Percentiles rank a stretch among this genome's conserved stretches.
These are phyloP conservation scores for Tricholoma flavovirens DNA, from an alignment of 768 basidiomycete species.

Conservation along the genomic window DNA sequence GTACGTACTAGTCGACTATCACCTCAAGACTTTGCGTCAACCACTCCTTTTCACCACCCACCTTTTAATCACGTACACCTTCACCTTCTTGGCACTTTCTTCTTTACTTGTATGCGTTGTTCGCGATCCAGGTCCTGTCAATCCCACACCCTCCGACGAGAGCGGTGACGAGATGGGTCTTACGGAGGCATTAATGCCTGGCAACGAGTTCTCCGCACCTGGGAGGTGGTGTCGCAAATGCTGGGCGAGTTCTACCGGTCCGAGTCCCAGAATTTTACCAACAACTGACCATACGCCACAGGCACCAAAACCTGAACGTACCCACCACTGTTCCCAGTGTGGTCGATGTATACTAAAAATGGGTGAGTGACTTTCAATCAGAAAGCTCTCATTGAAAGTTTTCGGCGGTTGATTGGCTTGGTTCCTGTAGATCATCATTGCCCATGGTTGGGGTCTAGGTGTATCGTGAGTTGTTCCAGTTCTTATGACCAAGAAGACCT, in stretches of 20 bases:
- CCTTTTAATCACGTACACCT: constrained; percentile 51
- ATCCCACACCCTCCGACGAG: constrained; percentile 22
- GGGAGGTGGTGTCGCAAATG: constrained; percentile 76
- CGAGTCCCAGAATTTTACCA: not conserved
- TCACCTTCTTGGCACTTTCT: constrained; percentile 64
- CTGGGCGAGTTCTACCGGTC: constrained; percentile 38
- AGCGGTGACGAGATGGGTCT: constrained; percentile 43
- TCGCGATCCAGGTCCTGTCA: constrained; percentile 70
- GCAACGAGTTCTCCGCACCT: constrained; percentile 46
- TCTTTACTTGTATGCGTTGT: constrained; percentile 69
- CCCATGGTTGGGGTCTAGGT: constrained; percentile 74
- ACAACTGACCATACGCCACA: constrained; percentile 11
- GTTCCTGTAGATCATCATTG: constrained; percentile 70
- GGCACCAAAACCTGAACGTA: constrained; percentile 71
- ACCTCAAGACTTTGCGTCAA: constrained; percentile 49
- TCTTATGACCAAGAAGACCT: not conserved
- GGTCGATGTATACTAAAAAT: constrained; percentile 79
- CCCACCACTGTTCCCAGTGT: constrained; percentile 75
- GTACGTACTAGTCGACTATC: constrained; percentile 60
- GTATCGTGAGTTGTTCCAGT: constrained; percentile 51
- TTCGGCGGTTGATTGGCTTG: not conserved
- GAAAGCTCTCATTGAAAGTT: not conserved
- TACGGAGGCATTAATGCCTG: constrained; percentile 54
- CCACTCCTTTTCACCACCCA: constrained; percentile 46
- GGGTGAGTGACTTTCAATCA: constrained; percentile 44